These are phyloP conservation scores for Scutellaria baicalensis DNA, from an alignment of 257 asterid genomes.

Conservation along the genomic window DNA sequence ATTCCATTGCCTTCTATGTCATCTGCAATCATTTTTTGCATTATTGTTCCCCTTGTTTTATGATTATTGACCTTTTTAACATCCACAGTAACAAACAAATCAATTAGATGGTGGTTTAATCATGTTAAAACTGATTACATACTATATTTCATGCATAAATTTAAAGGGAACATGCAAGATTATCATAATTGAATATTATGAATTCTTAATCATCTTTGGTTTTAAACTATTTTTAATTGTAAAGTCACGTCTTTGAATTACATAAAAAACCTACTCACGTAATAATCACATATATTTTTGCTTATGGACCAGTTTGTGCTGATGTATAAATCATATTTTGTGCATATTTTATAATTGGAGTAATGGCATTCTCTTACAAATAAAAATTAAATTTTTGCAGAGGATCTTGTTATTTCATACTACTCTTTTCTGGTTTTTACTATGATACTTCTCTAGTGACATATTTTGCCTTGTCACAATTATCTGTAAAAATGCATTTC, in stretches of 20 bases:
- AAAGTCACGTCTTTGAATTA: not conserved
- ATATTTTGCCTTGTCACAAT: not conserved
- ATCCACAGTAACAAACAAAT: not conserved
- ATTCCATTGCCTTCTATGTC: not conserved
- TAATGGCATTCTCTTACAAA: not conserved
- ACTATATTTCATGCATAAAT: not conserved
- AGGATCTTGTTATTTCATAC: not conserved
- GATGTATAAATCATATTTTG: not conserved
- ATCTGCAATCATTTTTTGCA: not conserved
- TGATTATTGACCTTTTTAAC: not conserved
- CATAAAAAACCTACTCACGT: not conserved
- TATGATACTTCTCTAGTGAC: not conserved
- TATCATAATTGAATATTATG: not conserved
- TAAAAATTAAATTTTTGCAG: not conserved
- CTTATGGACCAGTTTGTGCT: not conserved
- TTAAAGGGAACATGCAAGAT: not conserved
- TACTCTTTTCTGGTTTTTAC: not conserved
- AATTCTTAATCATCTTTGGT: not conserved
- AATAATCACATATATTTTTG: not conserved
- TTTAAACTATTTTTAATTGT: not conserved
- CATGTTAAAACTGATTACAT: not conserved
- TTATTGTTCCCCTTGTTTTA: not conserved
- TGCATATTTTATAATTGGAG: not conserved
- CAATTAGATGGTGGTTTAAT: not conserved
- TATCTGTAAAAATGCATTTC: not conserved